These are phyloP conservation scores for Bifiguratus adelaidae DNA, from an alignment of 192 early-diverging fungal species.

Conservation along the genomic window DNA sequence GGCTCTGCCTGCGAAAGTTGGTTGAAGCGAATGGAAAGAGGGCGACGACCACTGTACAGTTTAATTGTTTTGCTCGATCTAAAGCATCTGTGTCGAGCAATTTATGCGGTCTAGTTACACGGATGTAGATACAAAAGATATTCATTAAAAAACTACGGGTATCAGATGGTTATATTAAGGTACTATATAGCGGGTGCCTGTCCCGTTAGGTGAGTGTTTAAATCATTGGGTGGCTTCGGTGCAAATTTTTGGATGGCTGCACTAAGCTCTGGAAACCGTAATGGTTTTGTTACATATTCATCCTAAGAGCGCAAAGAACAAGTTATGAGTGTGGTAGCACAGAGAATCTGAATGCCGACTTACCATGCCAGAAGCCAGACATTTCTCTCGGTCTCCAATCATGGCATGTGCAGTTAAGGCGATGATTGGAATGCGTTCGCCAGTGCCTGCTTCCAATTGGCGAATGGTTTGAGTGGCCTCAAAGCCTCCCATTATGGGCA, in stretches of 20 bases:
- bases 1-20: too few species aligned
- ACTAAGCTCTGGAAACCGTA: conserved; percentile 10
- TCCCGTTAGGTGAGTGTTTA: too few species aligned
- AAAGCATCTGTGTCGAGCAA: too few species aligned
- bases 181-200: too few species aligned
- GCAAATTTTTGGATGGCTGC: conserved; percentile 14
- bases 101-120: too few species aligned
- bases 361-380: conserved; percentile 59
- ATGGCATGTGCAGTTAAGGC: conserved; percentile 68
- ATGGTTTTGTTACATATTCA: conserved; percentile 61
- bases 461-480: conserved; percentile 75
- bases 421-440: conserved; percentile 40
- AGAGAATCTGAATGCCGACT: neutral
- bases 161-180: too few species aligned
- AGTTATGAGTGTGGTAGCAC: neutral
- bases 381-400: conserved; percentile 65
- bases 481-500: conserved; percentile 85
- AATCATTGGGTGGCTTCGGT: conserved; percentile 10
- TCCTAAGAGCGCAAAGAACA: conserved; percentile 7
- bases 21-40: too few species aligned
- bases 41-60: too few species aligned
- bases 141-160: too few species aligned
- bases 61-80: too few species aligned
- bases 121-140: too few species aligned
- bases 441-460: conserved; percentile 34